Percentiles rank a stretch among this genome's conserved stretches.
Conservation (phyloP, 2,329 filamentous ascomycete genomes). For the Paecilomyces formosus region DNA sequence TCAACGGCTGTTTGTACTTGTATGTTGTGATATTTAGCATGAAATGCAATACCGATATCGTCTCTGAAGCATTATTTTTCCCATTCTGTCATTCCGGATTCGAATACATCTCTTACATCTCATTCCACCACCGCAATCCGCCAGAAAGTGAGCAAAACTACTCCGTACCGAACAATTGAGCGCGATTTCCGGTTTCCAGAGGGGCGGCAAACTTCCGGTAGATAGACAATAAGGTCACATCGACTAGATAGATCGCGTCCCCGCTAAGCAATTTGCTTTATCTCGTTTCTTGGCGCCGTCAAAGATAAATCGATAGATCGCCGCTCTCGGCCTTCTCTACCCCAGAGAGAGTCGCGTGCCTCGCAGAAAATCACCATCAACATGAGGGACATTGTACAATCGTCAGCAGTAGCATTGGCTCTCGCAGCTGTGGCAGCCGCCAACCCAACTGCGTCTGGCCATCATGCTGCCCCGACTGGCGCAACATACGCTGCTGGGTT, state of each 20-base stretch:
- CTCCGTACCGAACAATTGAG: background rate
- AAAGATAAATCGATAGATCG: background rate
- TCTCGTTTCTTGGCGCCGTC: background rate
- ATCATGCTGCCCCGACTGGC: slow-evolving; percentile 14
- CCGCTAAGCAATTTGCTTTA: background rate
- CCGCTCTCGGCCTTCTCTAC: background rate
- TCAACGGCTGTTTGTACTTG: background rate
- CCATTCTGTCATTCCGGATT: background rate
- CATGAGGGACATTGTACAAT: background rate
- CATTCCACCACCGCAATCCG: background rate
- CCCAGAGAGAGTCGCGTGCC: too few species aligned
- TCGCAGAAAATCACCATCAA: background rate
- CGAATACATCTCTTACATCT: background rate
- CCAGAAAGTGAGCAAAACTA: background rate
- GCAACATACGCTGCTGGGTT: slow-evolving; percentile 20
- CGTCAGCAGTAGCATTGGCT: background rate
- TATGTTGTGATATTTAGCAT: background rate
- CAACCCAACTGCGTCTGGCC: background rate
- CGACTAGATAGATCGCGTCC: background rate
- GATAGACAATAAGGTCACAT: background rate
- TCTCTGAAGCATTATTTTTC: background rate
- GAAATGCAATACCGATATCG: background rate
- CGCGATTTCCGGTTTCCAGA: background rate
- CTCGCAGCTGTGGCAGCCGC: background rate
- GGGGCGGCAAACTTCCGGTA: background rate